Percentiles rank a stretch among this genome's conserved stretches.
Conservation (phyloP, 2,329 filamentous ascomycete genomes). For the Cercospora zeina region DNA sequence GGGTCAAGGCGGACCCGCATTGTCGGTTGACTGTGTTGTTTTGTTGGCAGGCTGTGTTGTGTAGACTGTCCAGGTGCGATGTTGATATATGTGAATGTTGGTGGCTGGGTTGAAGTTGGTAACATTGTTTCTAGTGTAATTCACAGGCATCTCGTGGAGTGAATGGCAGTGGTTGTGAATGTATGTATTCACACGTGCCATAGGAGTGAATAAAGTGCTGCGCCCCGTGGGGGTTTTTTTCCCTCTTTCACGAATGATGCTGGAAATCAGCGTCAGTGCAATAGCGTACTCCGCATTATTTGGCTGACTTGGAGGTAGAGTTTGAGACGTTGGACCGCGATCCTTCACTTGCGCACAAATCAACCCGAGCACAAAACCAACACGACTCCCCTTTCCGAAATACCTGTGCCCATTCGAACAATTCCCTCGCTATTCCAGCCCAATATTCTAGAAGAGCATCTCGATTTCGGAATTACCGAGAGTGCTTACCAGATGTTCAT, state of each 20-base stretch:
- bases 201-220: neutral
- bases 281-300: too few species aligned
- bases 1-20: neutral
- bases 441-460: too few species aligned
- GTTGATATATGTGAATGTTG: neutral
- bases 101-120: neutral
- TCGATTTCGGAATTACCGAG: too few species aligned
- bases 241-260: neutral
- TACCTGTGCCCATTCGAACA: too few species aligned
- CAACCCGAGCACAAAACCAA: too few species aligned
- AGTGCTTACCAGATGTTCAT: too few species aligned
- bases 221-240: neutral
- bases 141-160: neutral
- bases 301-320: too few species aligned
- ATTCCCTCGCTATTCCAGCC: too few species aligned
- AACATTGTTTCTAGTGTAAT: neutral
- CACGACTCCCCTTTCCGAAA: too few species aligned
- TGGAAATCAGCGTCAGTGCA: too few species aligned
- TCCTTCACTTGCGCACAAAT: too few species aligned
- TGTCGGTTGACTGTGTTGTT: neutral
- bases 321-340: too few species aligned
- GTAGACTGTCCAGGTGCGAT: constrained; percentile 11
- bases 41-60: neutral
- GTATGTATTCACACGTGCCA: neutral
- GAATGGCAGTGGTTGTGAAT: neutral